A percentile compares a stretch with the other conserved stretches of the same genome.
Conservation (phyloP, 2,329 filamentous ascomycete species). For the Akanthomyces muscarius region DNA sequence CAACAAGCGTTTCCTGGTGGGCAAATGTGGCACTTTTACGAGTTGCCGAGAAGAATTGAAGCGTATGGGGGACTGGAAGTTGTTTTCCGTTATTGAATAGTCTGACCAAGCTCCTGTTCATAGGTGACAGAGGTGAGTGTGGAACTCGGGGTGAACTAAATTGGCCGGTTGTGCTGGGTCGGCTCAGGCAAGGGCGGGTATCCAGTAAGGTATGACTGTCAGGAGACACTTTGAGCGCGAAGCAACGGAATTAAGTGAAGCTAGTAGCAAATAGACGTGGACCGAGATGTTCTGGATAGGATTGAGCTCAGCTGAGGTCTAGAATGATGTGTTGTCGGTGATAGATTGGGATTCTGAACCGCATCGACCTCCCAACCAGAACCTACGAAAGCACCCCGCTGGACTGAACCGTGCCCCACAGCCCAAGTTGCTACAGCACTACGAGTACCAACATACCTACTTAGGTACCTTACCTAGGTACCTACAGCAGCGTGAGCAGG, state of each 20-base stretch:
- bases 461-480: neutral
- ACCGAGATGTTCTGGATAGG: neutral
- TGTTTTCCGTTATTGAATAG: neutral
- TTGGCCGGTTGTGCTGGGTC: neutral
- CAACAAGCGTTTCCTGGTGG: neutral
- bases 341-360: neutral
- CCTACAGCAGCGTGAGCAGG: too few species aligned
- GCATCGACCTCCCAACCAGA: too few species aligned
- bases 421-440: neutral
- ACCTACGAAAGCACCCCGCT: neutral
- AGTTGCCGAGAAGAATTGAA: neutral
- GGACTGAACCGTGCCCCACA: neutral
- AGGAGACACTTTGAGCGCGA: neutral
- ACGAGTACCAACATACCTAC: neutral
- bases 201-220: neutral
- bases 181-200: neutral
- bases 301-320: neutral
- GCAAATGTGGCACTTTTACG: neutral
- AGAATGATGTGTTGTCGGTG: neutral
- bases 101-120: neutral
- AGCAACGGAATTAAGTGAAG: neutral
- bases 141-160: neutral
- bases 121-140: neutral
- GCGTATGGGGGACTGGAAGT: neutral
- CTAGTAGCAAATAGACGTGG: neutral